Evolutionary conservation across 352 stramenopile genomes (phyloP).

Genomic region (Globisporangium iwayamae): DNA sequence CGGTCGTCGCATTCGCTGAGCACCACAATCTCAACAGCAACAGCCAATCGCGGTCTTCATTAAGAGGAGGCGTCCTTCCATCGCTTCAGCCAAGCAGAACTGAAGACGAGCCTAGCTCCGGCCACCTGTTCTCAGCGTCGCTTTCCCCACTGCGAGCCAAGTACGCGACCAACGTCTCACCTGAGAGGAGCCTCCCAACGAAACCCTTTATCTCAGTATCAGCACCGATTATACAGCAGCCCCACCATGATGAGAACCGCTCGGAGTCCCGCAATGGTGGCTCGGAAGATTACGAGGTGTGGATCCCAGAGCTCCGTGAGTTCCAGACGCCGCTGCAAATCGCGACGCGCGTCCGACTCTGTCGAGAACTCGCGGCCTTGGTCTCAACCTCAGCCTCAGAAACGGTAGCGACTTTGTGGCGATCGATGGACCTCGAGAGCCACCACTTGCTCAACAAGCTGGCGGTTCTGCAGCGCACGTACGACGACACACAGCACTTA

Average conservation of each 20-base stretch:
- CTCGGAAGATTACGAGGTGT: constrained; percentile 21
- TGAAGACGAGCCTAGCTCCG: not conserved
- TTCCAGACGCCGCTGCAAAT: constrained; percentile 38
- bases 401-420: not conserved
- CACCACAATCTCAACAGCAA: not conserved
- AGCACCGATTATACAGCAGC: not conserved
- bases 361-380: constrained; percentile 19
- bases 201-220: not conserved
- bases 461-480: constrained; percentile 10
- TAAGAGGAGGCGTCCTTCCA: not conserved
- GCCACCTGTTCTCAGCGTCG: constrained; percentile 14
- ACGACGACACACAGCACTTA: constrained; percentile 11
- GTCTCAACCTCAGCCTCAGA: constrained; percentile 1
- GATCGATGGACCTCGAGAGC: constrained; percentile 3
- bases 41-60: constrained; percentile 2
- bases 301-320: constrained; percentile 21
- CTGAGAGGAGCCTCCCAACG: not conserved
- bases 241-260: not conserved
- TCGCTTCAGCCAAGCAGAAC: not conserved
- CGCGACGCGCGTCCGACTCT: constrained; percentile 27
- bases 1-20: constrained; percentile 18
- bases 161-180: not conserved
- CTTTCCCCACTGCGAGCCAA: constrained; percentile 12
- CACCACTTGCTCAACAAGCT: constrained; percentile 11
- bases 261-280: not conserved